Evolutionary conservation across 169 alveolate species (phyloP).

Genomic region (Toxoplasma gondii): DNA sequence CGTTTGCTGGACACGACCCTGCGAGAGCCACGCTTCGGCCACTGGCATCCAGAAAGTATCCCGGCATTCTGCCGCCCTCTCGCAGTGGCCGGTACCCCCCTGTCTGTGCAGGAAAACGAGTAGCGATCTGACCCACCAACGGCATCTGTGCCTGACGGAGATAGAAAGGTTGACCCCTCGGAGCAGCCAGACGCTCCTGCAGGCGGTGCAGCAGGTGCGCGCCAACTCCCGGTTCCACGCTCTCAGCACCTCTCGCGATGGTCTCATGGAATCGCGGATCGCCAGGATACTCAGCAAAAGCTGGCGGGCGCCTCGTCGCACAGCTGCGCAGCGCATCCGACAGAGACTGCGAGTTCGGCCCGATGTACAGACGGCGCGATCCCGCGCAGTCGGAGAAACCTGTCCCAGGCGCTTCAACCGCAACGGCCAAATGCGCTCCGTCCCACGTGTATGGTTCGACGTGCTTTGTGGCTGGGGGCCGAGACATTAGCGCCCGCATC

Average conservation of each 20-base stretch:
- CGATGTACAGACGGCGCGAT: too few species aligned
- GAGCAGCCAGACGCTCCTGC: too few species aligned
- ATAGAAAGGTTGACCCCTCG: too few species aligned
- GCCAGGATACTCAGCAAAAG: too few species aligned
- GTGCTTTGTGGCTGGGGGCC: neutral
- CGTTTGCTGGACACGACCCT: neutral
- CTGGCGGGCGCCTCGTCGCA: too few species aligned
- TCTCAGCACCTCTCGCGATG: too few species aligned
- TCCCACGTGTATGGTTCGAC: neutral
- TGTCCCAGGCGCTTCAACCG: neutral
- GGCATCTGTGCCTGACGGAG: neutral
- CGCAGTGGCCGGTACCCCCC: neutral
- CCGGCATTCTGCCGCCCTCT: neutral
- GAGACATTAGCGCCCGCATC: neutral
- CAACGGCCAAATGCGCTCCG: neutral
- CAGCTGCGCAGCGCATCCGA: too few species aligned
- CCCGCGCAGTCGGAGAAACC: too few species aligned
- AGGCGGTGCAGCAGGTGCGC: too few species aligned
- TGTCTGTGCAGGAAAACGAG: neutral
- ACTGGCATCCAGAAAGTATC: neutral
- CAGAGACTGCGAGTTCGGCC: too few species aligned
- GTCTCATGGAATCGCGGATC: too few species aligned
- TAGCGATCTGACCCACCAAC: neutral
- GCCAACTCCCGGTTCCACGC: too few species aligned
- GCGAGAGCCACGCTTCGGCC: neutral